A percentile compares a stretch with the other conserved stretches of the same genome.
phyloP scores from a whole-genome alignment of 148 eudicot genomes.

The Diospyros lotus region DNA sequence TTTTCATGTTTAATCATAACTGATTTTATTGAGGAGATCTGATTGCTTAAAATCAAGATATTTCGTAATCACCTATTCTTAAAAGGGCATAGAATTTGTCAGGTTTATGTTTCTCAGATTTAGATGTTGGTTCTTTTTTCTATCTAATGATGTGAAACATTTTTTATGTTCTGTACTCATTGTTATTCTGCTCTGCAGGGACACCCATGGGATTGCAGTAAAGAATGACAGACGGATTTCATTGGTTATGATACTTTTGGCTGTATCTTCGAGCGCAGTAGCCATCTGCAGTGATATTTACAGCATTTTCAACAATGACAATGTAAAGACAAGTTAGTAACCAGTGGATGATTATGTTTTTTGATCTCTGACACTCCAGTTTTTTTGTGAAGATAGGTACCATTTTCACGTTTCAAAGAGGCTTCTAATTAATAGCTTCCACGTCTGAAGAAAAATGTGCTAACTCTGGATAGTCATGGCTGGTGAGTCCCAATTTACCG shows the following conservation, averaged over 20 bases:
- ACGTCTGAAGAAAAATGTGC: too few species aligned
- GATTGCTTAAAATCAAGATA: neutral
- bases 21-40: neutral
- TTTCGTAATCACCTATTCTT: neutral
- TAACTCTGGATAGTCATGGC: too few species aligned
- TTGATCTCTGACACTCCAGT: too few species aligned
- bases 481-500: too few species aligned
- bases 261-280: constrained; percentile 68
- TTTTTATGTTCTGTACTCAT: neutral
- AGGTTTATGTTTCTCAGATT: neutral
- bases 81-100: neutral
- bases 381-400: too few species aligned
- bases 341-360: too few species aligned
- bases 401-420: too few species aligned
- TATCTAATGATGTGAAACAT: neutral
- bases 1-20: neutral
- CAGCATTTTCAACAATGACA: constrained; percentile 25
- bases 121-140: neutral
- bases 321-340: too few species aligned
- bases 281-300: constrained; percentile 73
- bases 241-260: constrained; percentile 64
- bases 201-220: constrained; percentile 53
- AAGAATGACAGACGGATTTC: constrained; percentile 63
- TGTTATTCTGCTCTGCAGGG: constrained; percentile 34
- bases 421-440: too few species aligned